Percentiles rank a stretch among this genome's conserved stretches.
These are phyloP conservation scores for Saturnispora sanitii DNA, from an alignment of 805 yeast genomes.

Conservation along the genomic window DNA sequence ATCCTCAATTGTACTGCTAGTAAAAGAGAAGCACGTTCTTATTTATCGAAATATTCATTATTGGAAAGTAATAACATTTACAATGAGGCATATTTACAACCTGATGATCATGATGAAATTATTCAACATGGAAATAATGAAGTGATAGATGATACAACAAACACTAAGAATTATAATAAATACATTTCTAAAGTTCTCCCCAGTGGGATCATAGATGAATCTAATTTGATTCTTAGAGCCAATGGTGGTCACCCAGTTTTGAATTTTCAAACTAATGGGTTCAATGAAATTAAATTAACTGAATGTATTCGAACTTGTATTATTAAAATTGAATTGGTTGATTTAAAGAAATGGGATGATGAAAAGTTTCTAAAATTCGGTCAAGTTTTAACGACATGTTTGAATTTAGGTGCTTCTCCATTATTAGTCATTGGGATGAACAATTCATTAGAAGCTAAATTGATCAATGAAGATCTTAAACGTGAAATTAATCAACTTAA, in stretches of 20 bases:
- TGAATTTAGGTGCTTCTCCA: conserved; percentile 55
- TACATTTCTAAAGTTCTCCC: conserved; percentile 11
- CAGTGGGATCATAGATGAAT: conserved; percentile 12
- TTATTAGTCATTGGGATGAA: conserved; percentile 46
- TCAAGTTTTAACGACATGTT: conserved; percentile 8
- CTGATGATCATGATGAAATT: too few relatives aligned
- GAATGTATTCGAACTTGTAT: conserved; percentile 45
- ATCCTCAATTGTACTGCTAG: conserved; percentile 87
- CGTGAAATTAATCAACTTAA: conserved; percentile 13
- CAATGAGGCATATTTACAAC: too few relatives aligned
- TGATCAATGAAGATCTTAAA: conserved; percentile 2
- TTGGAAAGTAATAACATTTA: conserved; percentile 27
- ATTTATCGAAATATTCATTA: conserved; percentile 60
- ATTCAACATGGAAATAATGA: neutral
- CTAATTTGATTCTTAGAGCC: conserved; percentile 2
- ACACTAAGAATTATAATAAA: conserved; percentile 9
- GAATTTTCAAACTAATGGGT: conserved; percentile 4
- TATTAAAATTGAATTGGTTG: conserved; percentile 36
- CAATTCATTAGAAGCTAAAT: conserved; percentile 16
- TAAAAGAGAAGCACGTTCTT: conserved; percentile 81
- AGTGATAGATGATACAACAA: neutral
- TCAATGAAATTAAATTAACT: conserved; percentile 23
- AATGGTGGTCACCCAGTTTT: neutral
- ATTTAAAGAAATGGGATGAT: conserved; percentile 20
- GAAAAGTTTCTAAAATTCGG: conserved; percentile 4